phyloP scores from a whole-genome alignment of 192 early-diverging fungal genomes.

The Cetraspora pellucida region DNA sequence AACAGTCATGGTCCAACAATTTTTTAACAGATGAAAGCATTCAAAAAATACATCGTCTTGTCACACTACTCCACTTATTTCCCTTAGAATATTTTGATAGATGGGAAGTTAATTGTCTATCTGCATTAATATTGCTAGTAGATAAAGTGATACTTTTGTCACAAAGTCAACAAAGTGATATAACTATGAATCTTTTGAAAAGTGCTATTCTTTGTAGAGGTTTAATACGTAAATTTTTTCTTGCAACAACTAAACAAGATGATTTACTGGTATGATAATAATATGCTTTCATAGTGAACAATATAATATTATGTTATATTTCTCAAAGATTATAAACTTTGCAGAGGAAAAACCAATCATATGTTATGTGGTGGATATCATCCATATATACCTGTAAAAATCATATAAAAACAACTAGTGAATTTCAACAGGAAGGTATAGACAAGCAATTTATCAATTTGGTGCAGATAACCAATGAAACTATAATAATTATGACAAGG shows the following conservation, averaged over 20 bases:
- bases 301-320: neutral
- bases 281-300: neutral
- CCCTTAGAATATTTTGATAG: conserved; percentile 24
- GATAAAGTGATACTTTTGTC: conserved; percentile 1
- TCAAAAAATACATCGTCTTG: neutral
- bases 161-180: neutral
- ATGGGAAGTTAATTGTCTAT: neutral
- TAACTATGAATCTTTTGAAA: neutral
- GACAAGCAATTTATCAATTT: neutral
- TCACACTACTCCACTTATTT: conserved; percentile 1
- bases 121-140: neutral
- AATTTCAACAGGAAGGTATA: neutral
- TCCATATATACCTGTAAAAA: neutral
- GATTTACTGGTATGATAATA: conserved; percentile 7
- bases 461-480: neutral
- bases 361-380: conserved; percentile 21
- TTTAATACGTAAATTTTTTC: conserved; percentile 2
- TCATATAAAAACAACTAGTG: neutral
- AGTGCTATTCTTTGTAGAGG: conserved; percentile 1
- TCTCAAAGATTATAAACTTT: neutral
- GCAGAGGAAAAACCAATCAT: neutral
- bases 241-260: neutral
- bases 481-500: neutral
- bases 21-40: neutral
- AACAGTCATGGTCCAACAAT: neutral